Conservation (phyloP, 768 basidiomycete genomes). For the Mycena pura region DNA sequence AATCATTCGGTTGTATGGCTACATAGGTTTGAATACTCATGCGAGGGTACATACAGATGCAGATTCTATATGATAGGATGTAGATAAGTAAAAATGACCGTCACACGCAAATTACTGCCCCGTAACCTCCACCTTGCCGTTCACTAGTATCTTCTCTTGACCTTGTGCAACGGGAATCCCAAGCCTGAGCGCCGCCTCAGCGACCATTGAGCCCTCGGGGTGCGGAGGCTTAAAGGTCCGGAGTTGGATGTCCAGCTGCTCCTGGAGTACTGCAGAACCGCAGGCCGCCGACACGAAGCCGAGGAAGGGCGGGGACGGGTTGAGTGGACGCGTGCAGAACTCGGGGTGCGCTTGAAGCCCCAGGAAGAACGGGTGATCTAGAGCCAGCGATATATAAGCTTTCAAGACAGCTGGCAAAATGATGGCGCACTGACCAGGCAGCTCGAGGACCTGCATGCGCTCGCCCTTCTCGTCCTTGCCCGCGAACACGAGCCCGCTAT, state of each 20-base stretch:
- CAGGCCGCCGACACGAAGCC: slow-evolving; percentile 90
- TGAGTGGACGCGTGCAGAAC: slow-evolving; percentile 96
- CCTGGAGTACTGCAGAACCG: slow-evolving; percentile 58
- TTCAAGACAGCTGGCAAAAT: background rate
- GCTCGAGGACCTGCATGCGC: slow-evolving; percentile 95
- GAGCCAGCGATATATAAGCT: background rate
- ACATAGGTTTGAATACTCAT: no score
- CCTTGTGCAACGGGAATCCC: slow-evolving; percentile 19
- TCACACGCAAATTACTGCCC: background rate
- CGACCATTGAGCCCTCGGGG: slow-evolving; percentile 75
- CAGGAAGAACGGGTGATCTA: slow-evolving; percentile 94
- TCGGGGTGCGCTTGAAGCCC: slow-evolving; percentile 98
- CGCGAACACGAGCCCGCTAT: slow-evolving; percentile 67
- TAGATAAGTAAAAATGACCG: no score
- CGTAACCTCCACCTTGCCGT: slow-evolving; percentile 6
- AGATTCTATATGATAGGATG: no score
- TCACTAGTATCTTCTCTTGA: slow-evolving; percentile 15
- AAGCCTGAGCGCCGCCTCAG: slow-evolving; percentile 57
- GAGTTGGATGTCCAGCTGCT: slow-evolving; percentile 75
- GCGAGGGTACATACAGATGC: no score
- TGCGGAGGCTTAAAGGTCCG: slow-evolving; percentile 74
- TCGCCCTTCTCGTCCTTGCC: slow-evolving; percentile 97
- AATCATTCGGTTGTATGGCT: no score
- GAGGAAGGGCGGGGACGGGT: slow-evolving; percentile 97
- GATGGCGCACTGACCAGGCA: slow-evolving; percentile 73